Evolutionary conservation across 257 asterid genomes (phyloP).

Genomic region (Leptodermis oblonga): DNA sequence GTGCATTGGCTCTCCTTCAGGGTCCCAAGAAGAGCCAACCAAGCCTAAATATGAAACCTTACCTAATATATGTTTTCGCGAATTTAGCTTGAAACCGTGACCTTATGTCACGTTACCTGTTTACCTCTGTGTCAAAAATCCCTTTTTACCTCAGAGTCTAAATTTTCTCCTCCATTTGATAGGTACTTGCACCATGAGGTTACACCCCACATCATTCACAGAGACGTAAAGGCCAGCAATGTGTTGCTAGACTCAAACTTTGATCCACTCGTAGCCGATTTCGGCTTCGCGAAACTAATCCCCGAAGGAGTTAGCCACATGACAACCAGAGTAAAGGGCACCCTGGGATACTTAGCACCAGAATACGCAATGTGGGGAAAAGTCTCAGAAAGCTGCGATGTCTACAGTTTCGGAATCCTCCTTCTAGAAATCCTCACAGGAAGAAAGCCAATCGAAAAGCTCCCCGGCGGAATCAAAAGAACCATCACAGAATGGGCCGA

Average conservation of each 20-base stretch:
- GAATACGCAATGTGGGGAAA: conserved; percentile 96
- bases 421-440: conserved; percentile 63
- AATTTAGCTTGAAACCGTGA: too few species aligned
- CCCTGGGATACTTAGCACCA: conserved; percentile 76
- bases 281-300: conserved; percentile 79
- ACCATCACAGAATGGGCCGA: conserved; percentile 88
- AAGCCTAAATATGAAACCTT: too few species aligned
- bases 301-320: conserved; percentile 94
- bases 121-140: too few species aligned
- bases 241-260: conserved; percentile 69
- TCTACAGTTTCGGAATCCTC: conserved; percentile 71
- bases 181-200: conserved; percentile 86
- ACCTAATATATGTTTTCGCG: too few species aligned
- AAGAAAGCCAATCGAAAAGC: conserved; percentile 72
- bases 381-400: conserved; percentile 79
- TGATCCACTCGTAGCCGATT: conserved; percentile 72
- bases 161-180: not conserved
- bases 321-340: conserved; percentile 86
- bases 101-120: too few species aligned
- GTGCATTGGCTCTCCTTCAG: too few species aligned
- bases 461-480: conserved; percentile 69
- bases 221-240: conserved; percentile 84
- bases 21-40: too few species aligned
- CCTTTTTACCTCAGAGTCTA: too few species aligned
- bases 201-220: conserved; percentile 72